phyloP scores from a whole-genome alignment of 352 stramenopile genomes.

The Phytophthora cryptogea region DNA sequence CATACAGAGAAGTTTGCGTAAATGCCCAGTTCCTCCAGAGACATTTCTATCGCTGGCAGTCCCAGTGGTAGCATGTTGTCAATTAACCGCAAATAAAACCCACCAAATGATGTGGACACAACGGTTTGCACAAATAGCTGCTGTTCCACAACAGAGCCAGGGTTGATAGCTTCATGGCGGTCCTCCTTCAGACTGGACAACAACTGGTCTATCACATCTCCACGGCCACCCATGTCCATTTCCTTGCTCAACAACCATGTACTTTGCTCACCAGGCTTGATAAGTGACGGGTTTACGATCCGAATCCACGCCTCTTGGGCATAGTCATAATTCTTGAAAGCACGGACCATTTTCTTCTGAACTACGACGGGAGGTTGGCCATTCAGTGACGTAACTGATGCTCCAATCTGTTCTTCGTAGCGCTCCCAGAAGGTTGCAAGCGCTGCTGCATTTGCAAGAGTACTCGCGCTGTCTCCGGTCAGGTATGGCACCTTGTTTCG shows the following conservation, averaged over 20 bases:
- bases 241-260: slow-evolving; percentile 80
- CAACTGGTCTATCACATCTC: slow-evolving; percentile 78
- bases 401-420: slow-evolving; percentile 74
- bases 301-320: slow-evolving; percentile 85
- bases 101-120: slow-evolving; percentile 81
- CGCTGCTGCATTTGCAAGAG: slow-evolving; percentile 59
- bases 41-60: slow-evolving; percentile 78
- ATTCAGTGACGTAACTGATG: slow-evolving; percentile 60
- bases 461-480: slow-evolving; percentile 35
- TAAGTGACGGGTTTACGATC: slow-evolving; percentile 75
- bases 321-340: slow-evolving; percentile 88
- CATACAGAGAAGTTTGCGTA: slow-evolving; percentile 76
- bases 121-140: slow-evolving; percentile 82
- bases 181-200: slow-evolving; percentile 72
- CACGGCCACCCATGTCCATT: slow-evolving; percentile 76
- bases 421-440: slow-evolving; percentile 74
- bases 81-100: slow-evolving; percentile 87
- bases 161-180: slow-evolving; percentile 25
- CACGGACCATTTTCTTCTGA: slow-evolving; percentile 88
- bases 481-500: slow-evolving; percentile 74
- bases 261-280: slow-evolving; percentile 70
- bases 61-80: slow-evolving; percentile 81
- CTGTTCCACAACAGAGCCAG: slow-evolving; percentile 25
- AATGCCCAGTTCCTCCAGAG: slow-evolving; percentile 75
- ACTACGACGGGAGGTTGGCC: slow-evolving; percentile 55